Base-by-base conservation (phyloP, 805 yeast species). In the Scheffersomyces amazonensis region DNA sequence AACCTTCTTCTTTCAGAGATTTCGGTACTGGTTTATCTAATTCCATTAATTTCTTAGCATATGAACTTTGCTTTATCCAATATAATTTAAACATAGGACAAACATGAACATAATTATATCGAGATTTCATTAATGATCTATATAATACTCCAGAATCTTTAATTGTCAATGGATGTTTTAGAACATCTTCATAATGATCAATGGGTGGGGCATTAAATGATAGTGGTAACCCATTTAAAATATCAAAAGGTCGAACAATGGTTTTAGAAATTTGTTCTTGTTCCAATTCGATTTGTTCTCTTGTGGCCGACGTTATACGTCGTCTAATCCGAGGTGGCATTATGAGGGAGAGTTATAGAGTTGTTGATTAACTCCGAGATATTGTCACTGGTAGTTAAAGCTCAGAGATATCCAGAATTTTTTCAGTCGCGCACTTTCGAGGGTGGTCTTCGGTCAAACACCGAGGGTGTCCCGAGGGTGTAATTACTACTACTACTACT, bases 131-230 rank as follows among this genome's bases (percentile, higher is more conserved):
- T 38, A 90, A 60, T 0, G 96, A 81, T 21, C 78, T 72, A 52
- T 84, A 83, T 7, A 86, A 54, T 0, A 83, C 83, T 0, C 87
- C 88, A 33, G 87, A 73, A 49, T 87, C 95, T 50, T 78, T 78
- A 9, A 83, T 71, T 0, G 86, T 73, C 17, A 88, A 63, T 2
- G 96, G 86, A 45, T 77, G 75, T 20, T 76, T 76, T 18, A 89
- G 61, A 2, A 77, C 67, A 20, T 64, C 69, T 35, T 65, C 70
- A 45, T 62, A 66, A 39, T 63, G 56, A 1, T 78, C 69, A 49
- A 78, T 76, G 31, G 84, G 83, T 1, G 96, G 95, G 16, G 64
- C 61, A 16, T 73, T 76, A 32, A 59, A 61, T 0, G 91, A 79
- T 9, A 87, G 73, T 0, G 96, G 96, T 1, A 87, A 57, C 2